Conservation (phyloP, 1,284 basidiomycete genomes). For the Cerioporus squamosus region DNA sequence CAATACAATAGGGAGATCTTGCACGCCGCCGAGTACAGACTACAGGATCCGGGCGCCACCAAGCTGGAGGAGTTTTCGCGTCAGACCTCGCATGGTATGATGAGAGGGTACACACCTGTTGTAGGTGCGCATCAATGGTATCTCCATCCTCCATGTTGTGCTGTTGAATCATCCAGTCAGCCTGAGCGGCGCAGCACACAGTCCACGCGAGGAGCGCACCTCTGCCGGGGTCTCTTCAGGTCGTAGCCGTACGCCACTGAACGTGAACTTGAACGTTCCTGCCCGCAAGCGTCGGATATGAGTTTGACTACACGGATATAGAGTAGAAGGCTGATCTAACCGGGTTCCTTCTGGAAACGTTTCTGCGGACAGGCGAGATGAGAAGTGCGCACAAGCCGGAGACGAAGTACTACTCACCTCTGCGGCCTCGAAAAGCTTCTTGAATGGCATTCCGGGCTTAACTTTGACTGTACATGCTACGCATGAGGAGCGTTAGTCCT, state of each 20-base stretch:
- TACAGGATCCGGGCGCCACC: slow-evolving; percentile 6
- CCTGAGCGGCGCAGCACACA: too few species aligned
- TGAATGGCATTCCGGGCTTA: slow-evolving; percentile 62
- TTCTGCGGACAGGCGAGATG: slow-evolving; percentile 41
- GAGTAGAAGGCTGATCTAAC: slow-evolving; percentile 34
- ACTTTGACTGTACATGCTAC: slow-evolving; percentile 58
- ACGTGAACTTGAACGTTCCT: slow-evolving; percentile 64
- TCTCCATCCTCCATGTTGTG: slow-evolving; percentile 61
- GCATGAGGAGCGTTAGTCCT: not conserved
- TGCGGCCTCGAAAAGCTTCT: slow-evolving; percentile 67
- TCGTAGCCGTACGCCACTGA: slow-evolving; percentile 54
- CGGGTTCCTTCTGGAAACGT: slow-evolving; percentile 61
- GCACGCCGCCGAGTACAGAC: not conserved
- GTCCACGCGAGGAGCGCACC: slow-evolving; percentile 42
- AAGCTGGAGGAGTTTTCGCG: slow-evolving; percentile 2
- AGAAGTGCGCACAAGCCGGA: not conserved
- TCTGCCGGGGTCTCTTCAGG: slow-evolving; percentile 53
- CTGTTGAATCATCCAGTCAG: slow-evolving; percentile 31
- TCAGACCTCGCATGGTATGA: not conserved
- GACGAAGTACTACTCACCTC: slow-evolving; percentile 46
- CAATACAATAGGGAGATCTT: slow-evolving; percentile 18
- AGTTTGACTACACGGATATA: not conserved
- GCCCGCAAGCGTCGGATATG: not conserved
- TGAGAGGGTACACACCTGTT: slow-evolving; percentile 45
- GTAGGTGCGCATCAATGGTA: slow-evolving; percentile 56